Percentiles rank a stretch among this genome's conserved stretches.
phyloP scores from a whole-genome alignment of 257 asterid species.

The Jacaranda copaia region DNA sequence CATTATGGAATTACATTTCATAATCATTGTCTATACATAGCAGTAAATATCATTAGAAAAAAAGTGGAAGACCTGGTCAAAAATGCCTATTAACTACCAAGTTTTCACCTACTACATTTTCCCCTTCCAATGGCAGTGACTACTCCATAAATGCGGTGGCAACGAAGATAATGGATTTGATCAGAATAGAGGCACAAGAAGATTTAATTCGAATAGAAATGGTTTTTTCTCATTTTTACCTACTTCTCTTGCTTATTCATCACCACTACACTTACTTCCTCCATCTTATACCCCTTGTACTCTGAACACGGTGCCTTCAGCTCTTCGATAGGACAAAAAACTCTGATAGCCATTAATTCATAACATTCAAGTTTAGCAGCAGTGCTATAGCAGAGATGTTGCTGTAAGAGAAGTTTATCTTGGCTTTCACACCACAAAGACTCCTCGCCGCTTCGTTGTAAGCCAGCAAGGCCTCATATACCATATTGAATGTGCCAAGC shows the following conservation, averaged over 20 bases:
- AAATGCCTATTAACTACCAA: conserved; percentile 24
- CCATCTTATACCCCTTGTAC: conserved; percentile 52
- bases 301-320: conserved; percentile 38
- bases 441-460: conserved; percentile 66
- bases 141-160: no score
- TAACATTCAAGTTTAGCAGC: conserved; percentile 10
- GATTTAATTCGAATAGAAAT: conserved; percentile 64
- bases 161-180: no score
- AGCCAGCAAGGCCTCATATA: conserved; percentile 72
- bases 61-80: conserved; percentile 16
- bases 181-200: conserved; percentile 64
- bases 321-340: conserved; percentile 25
- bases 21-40: conserved; percentile 29
- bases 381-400: conserved; percentile 23
- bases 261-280: conserved; percentile 43
- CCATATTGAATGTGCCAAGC: conserved; percentile 81
- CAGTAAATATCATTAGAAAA: conserved; percentile 24
- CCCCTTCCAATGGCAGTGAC: background rate
- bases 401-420: conserved; percentile 55
- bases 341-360: conserved; percentile 42
- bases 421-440: conserved; percentile 71
- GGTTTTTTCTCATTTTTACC: conserved; percentile 50
- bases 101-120: background rate
- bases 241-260: conserved; percentile 47
- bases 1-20: background rate